These are phyloP conservation scores for Fusarium caatingaense DNA, from an alignment of 2,329 filamentous ascomycete genomes.

Conservation along the genomic window DNA sequence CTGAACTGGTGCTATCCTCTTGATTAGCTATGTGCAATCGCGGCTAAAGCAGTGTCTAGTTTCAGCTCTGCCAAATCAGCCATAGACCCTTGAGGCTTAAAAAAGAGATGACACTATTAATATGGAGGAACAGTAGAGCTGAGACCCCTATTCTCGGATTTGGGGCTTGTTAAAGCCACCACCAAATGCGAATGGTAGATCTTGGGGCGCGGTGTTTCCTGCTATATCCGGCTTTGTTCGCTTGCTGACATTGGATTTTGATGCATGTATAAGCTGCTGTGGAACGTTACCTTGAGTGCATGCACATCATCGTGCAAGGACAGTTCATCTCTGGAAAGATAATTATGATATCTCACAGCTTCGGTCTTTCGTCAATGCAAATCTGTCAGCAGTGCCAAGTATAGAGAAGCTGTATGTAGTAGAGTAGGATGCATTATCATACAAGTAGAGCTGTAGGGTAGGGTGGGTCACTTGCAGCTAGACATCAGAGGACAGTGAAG, in stretches of 20 bases:
- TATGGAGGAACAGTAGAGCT: neutral
- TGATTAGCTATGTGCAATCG: constrained; percentile 2
- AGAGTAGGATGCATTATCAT: neutral
- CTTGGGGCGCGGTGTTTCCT: neutral
- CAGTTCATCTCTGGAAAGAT: constrained; percentile 1
- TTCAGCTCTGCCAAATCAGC: constrained; percentile 11
- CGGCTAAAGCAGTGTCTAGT: constrained; percentile 5
- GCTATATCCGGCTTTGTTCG: neutral
- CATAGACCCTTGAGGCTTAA: constrained; percentile 30
- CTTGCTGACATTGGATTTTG: neutral
- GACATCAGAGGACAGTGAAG: neutral
- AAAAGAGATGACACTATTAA: constrained; percentile 1
- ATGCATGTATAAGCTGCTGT: neutral
- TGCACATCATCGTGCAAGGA: constrained; percentile 3
- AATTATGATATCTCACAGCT: neutral
- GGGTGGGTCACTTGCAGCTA: neutral
- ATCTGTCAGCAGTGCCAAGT: neutral
- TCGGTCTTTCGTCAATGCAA: neutral
- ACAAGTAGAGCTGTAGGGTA: neutral
- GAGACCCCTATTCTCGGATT: constrained; percentile 6
- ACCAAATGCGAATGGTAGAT: neutral
- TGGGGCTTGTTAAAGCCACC: neutral
- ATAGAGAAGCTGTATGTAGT: neutral
- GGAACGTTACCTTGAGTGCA: constrained; percentile 7
- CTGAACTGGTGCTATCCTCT: constrained; percentile 13